Base-by-base conservation (phyloP, 2,329 filamentous ascomycete genomes). In the Pseudogymnoascus sp. region DNA sequence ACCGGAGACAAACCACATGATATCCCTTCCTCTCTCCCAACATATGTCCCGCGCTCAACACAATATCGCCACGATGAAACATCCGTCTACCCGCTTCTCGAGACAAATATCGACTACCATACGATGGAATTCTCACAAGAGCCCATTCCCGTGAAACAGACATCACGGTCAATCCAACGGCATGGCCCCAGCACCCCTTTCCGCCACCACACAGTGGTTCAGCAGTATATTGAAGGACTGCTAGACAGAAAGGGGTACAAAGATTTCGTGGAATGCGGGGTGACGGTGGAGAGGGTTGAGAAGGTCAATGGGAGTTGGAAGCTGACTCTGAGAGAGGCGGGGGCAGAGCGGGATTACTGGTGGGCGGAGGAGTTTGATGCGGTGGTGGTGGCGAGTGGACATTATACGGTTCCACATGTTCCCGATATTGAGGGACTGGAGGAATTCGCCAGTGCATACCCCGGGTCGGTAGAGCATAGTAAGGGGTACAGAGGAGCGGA, bases 401-500 rank as follows among this genome's bases (percentile, higher is more conserved):
- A 90, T 72, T 90, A 89, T 69, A 82, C 81, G 64, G 78, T 87
- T 1, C 87, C 87, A 0, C 83, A 81, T 60, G 76, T 90, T 1
- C 88, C 88, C 0, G 76, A 81, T 29, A 81, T 86, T 1, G 73
- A 78, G 0, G 88, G 88, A 0, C 77, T 90, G 2, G 71, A 76
- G 7, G 76, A 77, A 11, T 88, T 84, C 80, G 82, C 86, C 68
- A 62, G 73, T n/a, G 70, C 72, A 5, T 85, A 83, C 63, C 82
- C 83, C 0, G 78, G 77, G 0, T 71, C 75, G 1, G 80, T 90
- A 14, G 80, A 79, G 3, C 88, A 91, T 70, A 90, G 89, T 1
- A 95, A 93, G 73, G 84, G 83, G 66, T 95, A 90, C 70, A 83
- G 90, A 5, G 80, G 77, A 0, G 83, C 89, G 0, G 80, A 85